phyloP scores from a whole-genome alignment of 2,329 filamentous ascomycete genomes.

The Graphilbum fragrans region DNA sequence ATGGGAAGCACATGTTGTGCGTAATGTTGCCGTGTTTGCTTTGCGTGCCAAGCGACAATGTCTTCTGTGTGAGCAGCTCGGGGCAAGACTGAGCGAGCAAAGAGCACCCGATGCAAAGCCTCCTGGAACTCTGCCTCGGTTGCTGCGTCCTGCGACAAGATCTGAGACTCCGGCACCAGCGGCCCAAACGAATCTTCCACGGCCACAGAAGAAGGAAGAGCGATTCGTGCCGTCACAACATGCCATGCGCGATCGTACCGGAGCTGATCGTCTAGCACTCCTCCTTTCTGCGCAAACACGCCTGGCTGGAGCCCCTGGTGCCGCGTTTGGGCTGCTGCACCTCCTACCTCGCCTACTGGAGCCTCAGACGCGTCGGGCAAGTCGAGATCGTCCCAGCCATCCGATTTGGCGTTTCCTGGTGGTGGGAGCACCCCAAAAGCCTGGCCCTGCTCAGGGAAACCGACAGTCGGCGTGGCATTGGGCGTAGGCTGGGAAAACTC shows the following conservation, averaged over 20 bases:
- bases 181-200: conserved; percentile 42
- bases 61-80: conserved; percentile 40
- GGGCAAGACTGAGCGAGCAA: conserved; percentile 32
- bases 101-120: conserved; percentile 40
- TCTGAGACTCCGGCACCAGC: conserved; percentile 26
- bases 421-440: conserved; percentile 27
- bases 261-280: conserved; percentile 34
- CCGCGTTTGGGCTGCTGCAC: background rate
- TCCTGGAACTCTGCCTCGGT: conserved; percentile 32
- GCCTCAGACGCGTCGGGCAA: conserved; percentile 5
- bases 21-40: conserved; percentile 50
- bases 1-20: conserved; percentile 45
- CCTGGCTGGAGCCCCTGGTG: background rate
- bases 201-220: conserved; percentile 41
- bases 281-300: background rate
- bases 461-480: conserved; percentile 21
- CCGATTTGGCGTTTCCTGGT: conserved; percentile 5
- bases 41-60: conserved; percentile 46
- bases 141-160: conserved; percentile 22
- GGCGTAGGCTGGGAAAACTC: conserved; percentile 31
- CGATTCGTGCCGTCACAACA: conserved; percentile 43
- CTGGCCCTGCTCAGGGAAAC: conserved; percentile 28
- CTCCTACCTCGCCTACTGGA: background rate
- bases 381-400: conserved; percentile 9
- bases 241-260: conserved; percentile 53